A percentile compares a stretch with the other conserved stretches of the same genome.
Conservation (phyloP, 2,329 filamentous ascomycete genomes). For the Trichoderma guizhouense region DNA sequence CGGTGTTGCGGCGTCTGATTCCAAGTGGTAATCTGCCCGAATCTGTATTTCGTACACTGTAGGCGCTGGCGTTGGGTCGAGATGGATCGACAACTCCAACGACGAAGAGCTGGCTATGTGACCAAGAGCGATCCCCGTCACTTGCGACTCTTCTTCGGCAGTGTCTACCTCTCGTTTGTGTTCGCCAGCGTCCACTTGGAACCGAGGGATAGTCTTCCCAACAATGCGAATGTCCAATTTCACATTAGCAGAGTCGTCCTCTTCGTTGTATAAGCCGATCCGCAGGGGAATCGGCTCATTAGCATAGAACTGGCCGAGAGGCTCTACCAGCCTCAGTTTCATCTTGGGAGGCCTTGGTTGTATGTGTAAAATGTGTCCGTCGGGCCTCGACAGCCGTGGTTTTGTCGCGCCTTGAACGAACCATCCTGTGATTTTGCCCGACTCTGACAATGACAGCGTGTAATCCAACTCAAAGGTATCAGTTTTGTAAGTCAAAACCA, state of each 20-base stretch:
- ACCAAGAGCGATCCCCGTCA: conserved; percentile 43
- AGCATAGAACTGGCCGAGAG: conserved; percentile 74
- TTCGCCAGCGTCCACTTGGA: conserved; percentile 40
- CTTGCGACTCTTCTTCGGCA: conserved; percentile 40
- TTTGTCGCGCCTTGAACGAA: conserved; percentile 42
- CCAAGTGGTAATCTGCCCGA: conserved; percentile 72
- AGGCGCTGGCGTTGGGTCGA: conserved; percentile 49
- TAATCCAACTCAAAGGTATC: conserved; percentile 67
- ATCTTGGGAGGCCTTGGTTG: conserved; percentile 90
- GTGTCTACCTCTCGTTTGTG: conserved; percentile 33
- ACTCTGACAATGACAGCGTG: conserved; percentile 51
- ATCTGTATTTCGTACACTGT: conserved; percentile 66
- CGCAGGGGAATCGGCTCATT: conserved; percentile 70
- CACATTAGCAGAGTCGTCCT: conserved; percentile 73
- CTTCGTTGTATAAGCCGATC: conserved; percentile 73
- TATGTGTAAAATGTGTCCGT: conserved; percentile 62
- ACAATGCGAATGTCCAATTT: conserved; percentile 67
- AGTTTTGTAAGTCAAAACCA: conserved; percentile 60
- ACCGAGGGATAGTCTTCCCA: conserved; percentile 51
- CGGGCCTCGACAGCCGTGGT: conserved; percentile 46
- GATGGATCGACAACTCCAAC: conserved; percentile 43
- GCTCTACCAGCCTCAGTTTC: conserved; percentile 63
- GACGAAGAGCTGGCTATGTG: conserved; percentile 46
- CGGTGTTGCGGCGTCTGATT: conserved; percentile 75
- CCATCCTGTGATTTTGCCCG: conserved; percentile 47